These are phyloP conservation scores for Reutealis trisperma DNA, from an alignment of 345 rosid species.

Conservation along the genomic window DNA sequence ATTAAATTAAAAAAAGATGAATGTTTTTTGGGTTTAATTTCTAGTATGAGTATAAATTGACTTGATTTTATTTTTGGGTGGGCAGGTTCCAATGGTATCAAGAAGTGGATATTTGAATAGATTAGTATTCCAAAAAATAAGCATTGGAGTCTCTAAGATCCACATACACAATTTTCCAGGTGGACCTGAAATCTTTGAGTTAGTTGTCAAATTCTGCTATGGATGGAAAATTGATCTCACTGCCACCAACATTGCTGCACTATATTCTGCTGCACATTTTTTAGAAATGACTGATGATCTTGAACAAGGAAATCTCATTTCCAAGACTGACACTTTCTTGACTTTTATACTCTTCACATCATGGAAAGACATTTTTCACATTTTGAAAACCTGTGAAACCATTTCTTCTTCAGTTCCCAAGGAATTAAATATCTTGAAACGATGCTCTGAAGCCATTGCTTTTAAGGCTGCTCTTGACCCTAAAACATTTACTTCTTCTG, in stretches of 20 bases:
- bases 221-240: slow-evolving; percentile 51
- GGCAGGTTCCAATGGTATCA: slow-evolving; percentile 57
- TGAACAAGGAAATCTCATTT: slow-evolving; percentile 44
- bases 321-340: slow-evolving; percentile 43
- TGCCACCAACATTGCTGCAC: slow-evolving; percentile 45
- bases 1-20: too few relatives aligned
- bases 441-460: slow-evolving; percentile 56
- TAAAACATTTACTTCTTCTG: slow-evolving; percentile 12
- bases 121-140: slow-evolving; percentile 39
- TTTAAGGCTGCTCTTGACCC: slow-evolving; percentile 43
- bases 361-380: slow-evolving; percentile 47
- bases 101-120: slow-evolving; percentile 54
- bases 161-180: slow-evolving; percentile 47
- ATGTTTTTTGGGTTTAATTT: not conserved
- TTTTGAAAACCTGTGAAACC: slow-evolving; percentile 49
- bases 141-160: slow-evolving; percentile 23
- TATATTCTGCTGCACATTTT: slow-evolving; percentile 52
- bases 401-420: slow-evolving; percentile 46
- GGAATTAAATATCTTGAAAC: slow-evolving; percentile 37
- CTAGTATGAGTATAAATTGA: not conserved
- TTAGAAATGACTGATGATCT: slow-evolving; percentile 58
- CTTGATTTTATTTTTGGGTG: slow-evolving; percentile 5
- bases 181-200: slow-evolving; percentile 43
- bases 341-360: slow-evolving; percentile 42
- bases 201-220: slow-evolving; percentile 53